Evolutionary conservation across 768 basidiomycete species (phyloP), one percentile per base, ranked within the genome.

Genomic region (Termitomyces sp.): DNA sequence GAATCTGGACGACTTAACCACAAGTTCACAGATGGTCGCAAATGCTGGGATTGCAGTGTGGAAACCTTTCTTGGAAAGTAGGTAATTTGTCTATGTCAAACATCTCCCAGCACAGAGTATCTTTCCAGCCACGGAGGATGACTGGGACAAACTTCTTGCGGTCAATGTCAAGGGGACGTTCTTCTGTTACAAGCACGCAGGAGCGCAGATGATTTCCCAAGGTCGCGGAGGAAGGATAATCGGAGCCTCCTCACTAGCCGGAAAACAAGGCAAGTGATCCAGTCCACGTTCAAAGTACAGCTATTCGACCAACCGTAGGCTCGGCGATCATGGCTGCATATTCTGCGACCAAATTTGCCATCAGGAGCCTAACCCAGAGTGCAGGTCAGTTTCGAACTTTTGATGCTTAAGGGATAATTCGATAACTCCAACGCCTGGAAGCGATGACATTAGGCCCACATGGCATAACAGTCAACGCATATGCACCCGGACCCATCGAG

Each of bases 111-210:
- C 6, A 46, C 26, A 4, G 20, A 37, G 20, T 14, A 30, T 27
- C 12, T 22, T n/a, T 24, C 37, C 49, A 75, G 81, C 72, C 4
- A 64, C 67, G 3, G 46, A 71, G 1, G 69, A 76, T 9, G 68
- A 74, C 0, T 79, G 72, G 74, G 75, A 85, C 64, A 69, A 64
- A 64, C 40, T 71, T 7, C 70, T 80, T 59, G 71, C 75, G 5
- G 71, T 87, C 62, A 88, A 88, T 63, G 73, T 79, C 59, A 78
- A 81, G 53, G 85, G 85, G 37, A 71, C 77, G 2, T 86, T 82
- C 71, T 76, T 83, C 59, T 87, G 83, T 65, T 87, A 87, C 45
- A 83, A 86, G 53, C 76, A 86, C 58, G 87, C 85, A 2, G 85
- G 82, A 18, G 72, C 71, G 52, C 80, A 82, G 62, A 88, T 88